phyloP scores from a whole-genome alignment of 192 early-diverging fungal species.

The Umbelopsis sp. region DNA sequence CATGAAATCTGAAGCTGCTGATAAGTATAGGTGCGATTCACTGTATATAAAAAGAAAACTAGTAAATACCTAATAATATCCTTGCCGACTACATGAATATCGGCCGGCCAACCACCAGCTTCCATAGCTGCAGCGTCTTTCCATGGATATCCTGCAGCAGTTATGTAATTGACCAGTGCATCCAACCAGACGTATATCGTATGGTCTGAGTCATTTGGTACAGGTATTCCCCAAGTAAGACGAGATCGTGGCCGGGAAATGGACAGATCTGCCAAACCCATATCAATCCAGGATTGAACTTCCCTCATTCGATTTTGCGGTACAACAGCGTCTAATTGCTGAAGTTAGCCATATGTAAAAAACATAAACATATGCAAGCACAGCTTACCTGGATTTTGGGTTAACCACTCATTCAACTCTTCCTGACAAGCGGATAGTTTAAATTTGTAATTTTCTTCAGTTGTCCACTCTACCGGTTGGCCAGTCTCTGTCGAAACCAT shows the following conservation, averaged over 20 bases:
- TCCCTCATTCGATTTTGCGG: slow-evolving; percentile 68
- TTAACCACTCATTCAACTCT: slow-evolving; percentile 70
- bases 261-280: slow-evolving; percentile 75
- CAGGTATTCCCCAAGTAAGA: slow-evolving; percentile 88
- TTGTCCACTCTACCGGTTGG: slow-evolving; percentile 84
- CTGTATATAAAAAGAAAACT: neutral
- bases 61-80: slow-evolving; percentile 79
- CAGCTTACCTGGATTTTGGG: slow-evolving; percentile 56
- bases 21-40: neutral
- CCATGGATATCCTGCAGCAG: slow-evolving; percentile 87
- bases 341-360: neutral
- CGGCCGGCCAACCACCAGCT: slow-evolving; percentile 62
- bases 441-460: slow-evolving; percentile 96
- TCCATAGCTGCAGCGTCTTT: slow-evolving; percentile 21
- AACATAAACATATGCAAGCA: neutral
- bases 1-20: slow-evolving; percentile 74
- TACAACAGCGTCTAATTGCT: slow-evolving; percentile 55
- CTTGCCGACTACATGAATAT: slow-evolving; percentile 90
- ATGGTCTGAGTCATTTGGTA: slow-evolving; percentile 85
- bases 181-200: slow-evolving; percentile 98
- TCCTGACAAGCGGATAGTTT: slow-evolving; percentile 66
- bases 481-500: slow-evolving; percentile 82
- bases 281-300: slow-evolving; percentile 61
- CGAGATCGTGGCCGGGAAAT: slow-evolving; percentile 81
- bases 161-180: slow-evolving; percentile 91